Percentiles rank a stretch among this genome's conserved stretches.
These are phyloP conservation scores for Microsporum ferrugineum DNA, from an alignment of 2,329 filamentous ascomycete genomes.

Conservation along the genomic window DNA sequence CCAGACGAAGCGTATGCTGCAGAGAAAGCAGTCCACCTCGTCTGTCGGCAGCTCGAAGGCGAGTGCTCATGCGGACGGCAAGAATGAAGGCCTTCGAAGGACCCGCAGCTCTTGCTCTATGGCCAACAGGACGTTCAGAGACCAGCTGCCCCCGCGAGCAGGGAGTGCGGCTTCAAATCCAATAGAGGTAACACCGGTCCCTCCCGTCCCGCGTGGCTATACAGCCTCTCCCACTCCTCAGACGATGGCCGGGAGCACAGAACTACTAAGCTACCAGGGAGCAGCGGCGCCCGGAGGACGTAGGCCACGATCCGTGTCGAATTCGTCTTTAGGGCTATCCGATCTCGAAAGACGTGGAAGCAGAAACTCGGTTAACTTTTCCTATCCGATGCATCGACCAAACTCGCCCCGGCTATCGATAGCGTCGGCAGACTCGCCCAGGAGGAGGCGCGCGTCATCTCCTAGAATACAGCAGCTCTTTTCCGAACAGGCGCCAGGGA, in stretches of 20 bases:
- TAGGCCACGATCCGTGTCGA: constrained; percentile 20
- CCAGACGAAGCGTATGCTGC: constrained; percentile 73
- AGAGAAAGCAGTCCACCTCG: constrained; percentile 60
- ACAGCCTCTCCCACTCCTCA: constrained; percentile 22
- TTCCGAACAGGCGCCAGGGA: neutral
- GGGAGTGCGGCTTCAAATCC: constrained; percentile 39
- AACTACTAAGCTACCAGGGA: constrained; percentile 39
- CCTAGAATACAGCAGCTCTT: neutral
- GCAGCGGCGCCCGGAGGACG: constrained; percentile 33
- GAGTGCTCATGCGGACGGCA: constrained; percentile 30
- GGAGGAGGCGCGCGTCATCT: neutral
- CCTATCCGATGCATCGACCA: constrained; percentile 34
- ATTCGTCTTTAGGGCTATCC: constrained; percentile 18
- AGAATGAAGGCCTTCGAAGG: constrained; percentile 45
- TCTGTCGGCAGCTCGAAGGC: constrained; percentile 47
- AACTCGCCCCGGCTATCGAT: constrained; percentile 28
- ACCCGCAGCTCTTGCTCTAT: constrained; percentile 67
- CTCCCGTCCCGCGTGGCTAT: constrained; percentile 52
- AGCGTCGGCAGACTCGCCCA: neutral
- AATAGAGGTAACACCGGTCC: constrained; percentile 53
- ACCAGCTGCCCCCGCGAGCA: constrained; percentile 49
- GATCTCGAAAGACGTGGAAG: constrained; percentile 32
- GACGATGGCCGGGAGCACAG: constrained; percentile 38
- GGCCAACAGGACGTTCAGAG: constrained; percentile 78
- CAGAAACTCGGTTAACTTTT: constrained; percentile 39